phyloP scores from a whole-genome alignment of 2,329 filamentous ascomycete genomes.

The Apiospora saccharicola region DNA sequence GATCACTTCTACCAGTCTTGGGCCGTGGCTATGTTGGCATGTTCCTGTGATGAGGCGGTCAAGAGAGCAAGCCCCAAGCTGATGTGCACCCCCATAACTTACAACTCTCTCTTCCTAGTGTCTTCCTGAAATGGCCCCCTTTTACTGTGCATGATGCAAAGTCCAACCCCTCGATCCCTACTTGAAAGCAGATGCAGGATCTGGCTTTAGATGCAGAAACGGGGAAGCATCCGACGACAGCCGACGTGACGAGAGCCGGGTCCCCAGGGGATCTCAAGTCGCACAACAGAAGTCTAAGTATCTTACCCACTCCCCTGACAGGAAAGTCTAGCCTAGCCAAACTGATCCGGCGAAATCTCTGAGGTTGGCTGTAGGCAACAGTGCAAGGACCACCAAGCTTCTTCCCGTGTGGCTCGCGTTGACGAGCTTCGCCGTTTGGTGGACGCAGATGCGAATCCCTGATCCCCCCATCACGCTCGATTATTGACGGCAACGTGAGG shows the following conservation, averaged over 20 bases:
- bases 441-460: neutral
- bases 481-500: neutral
- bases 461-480: too few species aligned
- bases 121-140: neutral
- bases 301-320: neutral
- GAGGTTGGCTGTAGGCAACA: neutral
- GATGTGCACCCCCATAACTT: neutral
- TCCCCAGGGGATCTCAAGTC: neutral
- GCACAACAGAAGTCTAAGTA: neutral
- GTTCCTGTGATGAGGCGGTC: neutral
- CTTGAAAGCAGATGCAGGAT: neutral
- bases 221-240: neutral
- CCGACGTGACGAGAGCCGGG: neutral
- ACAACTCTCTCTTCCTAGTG: neutral
- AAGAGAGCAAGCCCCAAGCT: neutral
- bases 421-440: neutral
- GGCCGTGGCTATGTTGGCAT: neutral
- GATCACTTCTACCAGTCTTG: neutral
- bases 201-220: neutral
- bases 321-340: slow-evolving; percentile 13
- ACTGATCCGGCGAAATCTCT: neutral
- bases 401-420: neutral
- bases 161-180: too few species aligned
- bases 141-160: neutral
- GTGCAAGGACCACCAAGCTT: neutral